These are phyloP conservation scores for Colletotrichum spaethianum DNA, from an alignment of 2,329 filamentous ascomycete species.

Conservation along the genomic window DNA sequence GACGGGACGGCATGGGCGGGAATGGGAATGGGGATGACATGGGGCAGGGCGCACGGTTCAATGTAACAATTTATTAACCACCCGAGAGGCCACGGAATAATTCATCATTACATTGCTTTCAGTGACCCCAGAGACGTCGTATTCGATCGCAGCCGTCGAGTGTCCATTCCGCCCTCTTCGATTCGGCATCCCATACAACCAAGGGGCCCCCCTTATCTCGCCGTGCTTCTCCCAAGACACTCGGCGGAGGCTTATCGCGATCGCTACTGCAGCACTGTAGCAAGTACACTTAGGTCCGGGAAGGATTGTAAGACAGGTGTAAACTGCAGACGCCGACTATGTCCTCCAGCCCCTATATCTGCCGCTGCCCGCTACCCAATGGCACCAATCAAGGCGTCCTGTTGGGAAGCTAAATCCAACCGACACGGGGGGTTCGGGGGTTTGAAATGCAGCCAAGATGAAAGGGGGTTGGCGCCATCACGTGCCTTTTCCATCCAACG, in stretches of 20 bases:
- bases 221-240: background rate
- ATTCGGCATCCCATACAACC: background rate
- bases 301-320: background rate
- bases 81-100: background rate
- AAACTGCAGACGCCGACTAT: background rate
- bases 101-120: background rate
- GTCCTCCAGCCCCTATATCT: slow-evolving; percentile 33
- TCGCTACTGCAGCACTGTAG: background rate
- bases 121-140: background rate
- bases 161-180: background rate
- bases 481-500: slow-evolving; percentile 6
- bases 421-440: slow-evolving; percentile 8
- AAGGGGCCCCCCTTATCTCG: background rate
- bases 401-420: slow-evolving; percentile 17
- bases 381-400: slow-evolving; percentile 28
- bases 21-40: slow-evolving; percentile 21
- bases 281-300: background rate
- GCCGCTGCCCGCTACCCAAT: slow-evolving; percentile 26
- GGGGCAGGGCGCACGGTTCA: slow-evolving; percentile 30
- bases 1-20: slow-evolving; percentile 35
- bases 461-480: slow-evolving; percentile 20
- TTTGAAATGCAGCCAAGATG: slow-evolving; percentile 31
- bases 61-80: slow-evolving; percentile 14
- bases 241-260: slow-evolving; percentile 1
- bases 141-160: background rate